Evolutionary conservation across 1,284 basidiomycete genomes (phyloP), one percentile per base, ranked within the genome.

Genomic region (Pyrrhoderma lamaoense): DNA sequence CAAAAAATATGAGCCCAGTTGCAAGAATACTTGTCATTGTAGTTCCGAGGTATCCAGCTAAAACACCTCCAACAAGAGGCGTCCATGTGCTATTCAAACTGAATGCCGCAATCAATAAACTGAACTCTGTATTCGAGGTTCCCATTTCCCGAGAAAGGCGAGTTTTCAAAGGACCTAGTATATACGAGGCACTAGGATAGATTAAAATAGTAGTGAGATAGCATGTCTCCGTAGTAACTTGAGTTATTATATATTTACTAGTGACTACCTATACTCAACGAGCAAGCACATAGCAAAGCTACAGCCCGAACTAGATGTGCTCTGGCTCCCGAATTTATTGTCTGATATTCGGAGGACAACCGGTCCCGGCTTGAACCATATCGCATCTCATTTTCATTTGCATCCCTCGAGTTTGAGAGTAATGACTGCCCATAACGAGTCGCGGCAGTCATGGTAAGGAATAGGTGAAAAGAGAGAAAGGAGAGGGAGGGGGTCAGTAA

Each of bases 71-170:
- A 0, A 87, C 71, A 3, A 89, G 71, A 1, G 86, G 85, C 8
- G 87, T 89, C 86, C 86, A 89, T 37, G 86, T 89, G 54, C 82
- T 80, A 61, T 89, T 89, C 35, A 89, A 65, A 51, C 80, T 85
- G 59, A 80, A 81, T 0, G 85, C 84, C 11, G 87, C 82, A 47
- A 90, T 76, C 40, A 90, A 68, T 27, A 89, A 71, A 44, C 82
- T 81, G 64, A 86, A 90, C 61, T 90, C 82, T 0, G 82, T 79
- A 62, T 89, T 85, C 38, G 82, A 78, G 2, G 84, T 83, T 38
- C 83, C 83, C 53, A 89, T 74, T 61, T 90, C 86, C 50, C 80
- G 72, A 7, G 79, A 74, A 11, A 89, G 69, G 21, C 80, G 72
- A 38, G 81, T 84, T 65, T 90, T 89, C 52, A 89, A 68, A 5